phyloP scores from a whole-genome alignment of 176 grass and related monocot species.

The Carex cristatella region DNA sequence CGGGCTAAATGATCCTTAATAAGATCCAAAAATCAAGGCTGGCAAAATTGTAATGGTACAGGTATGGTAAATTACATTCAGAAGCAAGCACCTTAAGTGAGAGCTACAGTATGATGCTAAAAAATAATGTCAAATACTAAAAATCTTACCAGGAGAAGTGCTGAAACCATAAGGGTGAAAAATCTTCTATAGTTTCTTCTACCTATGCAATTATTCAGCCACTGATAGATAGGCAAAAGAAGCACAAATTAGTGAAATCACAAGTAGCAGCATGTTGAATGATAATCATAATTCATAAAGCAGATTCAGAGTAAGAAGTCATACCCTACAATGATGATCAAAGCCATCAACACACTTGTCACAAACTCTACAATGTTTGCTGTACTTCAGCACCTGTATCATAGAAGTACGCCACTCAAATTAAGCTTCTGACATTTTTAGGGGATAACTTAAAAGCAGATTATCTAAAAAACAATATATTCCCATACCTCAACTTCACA shows the following conservation, averaged over 20 bases:
- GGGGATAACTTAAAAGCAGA: neutral
- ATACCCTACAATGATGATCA: slow-evolving; percentile 97
- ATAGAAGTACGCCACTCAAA: neutral
- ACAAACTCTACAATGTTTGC: slow-evolving; percentile 97
- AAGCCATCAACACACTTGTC: slow-evolving; percentile 99
- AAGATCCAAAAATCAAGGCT: neutral
- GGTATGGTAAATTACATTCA: neutral
- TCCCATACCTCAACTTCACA: slow-evolving; percentile 85
- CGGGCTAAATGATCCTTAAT: neutral
- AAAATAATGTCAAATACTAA: neutral
- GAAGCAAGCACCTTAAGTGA: neutral
- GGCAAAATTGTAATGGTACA: neutral
- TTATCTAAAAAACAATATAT: neutral
- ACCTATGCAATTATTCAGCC: slow-evolving; percentile 98
- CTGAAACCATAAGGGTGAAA: slow-evolving; percentile 77
- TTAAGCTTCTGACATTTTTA: neutral
- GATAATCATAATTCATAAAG: slow-evolving; percentile 9
- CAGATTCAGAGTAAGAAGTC: slow-evolving; percentile 3
- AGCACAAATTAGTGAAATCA: neutral
- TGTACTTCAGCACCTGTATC: slow-evolving; percentile 80
- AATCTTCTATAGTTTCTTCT: slow-evolving; percentile 91
- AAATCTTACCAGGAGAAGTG: slow-evolving; percentile 69
- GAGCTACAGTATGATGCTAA: neutral
- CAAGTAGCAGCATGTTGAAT: neutral
- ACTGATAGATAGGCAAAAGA: slow-evolving; percentile 39